These are phyloP conservation scores for Talinum fruticosum DNA, from an alignment of 148 eudicot genomes.

Conservation along the genomic window DNA sequence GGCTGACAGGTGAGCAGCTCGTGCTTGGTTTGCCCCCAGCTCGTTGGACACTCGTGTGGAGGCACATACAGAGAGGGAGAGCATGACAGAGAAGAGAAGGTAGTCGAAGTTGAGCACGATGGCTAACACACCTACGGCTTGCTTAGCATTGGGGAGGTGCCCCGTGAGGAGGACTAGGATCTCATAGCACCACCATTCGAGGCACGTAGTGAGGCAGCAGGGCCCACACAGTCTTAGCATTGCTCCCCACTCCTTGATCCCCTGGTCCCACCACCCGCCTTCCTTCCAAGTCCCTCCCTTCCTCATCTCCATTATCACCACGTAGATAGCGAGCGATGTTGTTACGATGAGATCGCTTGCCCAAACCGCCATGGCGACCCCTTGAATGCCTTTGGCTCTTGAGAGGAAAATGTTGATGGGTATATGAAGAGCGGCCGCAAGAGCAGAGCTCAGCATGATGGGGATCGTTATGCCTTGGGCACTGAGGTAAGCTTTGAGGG, in stretches of 20 bases:
- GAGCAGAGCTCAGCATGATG: slow-evolving; percentile 53
- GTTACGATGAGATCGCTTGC: slow-evolving; percentile 49
- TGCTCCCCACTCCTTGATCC: slow-evolving; percentile 47
- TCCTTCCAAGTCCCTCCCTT: slow-evolving; percentile 56
- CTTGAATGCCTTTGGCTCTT: slow-evolving; percentile 55
- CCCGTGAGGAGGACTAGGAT: slow-evolving; percentile 65
- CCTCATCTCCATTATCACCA: slow-evolving; percentile 37
- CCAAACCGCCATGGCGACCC: slow-evolving; percentile 78
- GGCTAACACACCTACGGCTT: slow-evolving; percentile 59
- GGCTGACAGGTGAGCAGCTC: slow-evolving; percentile 47
- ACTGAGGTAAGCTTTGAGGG: slow-evolving; percentile 74
- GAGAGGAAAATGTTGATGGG: slow-evolving; percentile 58
- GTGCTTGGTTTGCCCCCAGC: slow-evolving; percentile 59
- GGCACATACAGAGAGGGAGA: slow-evolving; percentile 62
- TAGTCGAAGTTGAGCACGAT: slow-evolving; percentile 84
- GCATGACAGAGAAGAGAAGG: slow-evolving; percentile 67
- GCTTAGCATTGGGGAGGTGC: slow-evolving; percentile 50
- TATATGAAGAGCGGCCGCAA: slow-evolving; percentile 55
- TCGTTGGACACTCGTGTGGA: slow-evolving; percentile 79
- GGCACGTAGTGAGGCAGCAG: slow-evolving; percentile 77
- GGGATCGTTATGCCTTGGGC: slow-evolving; percentile 65
- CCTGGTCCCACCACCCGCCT: slow-evolving; percentile 78
- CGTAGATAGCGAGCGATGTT: slow-evolving; percentile 30
- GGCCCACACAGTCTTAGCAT: slow-evolving; percentile 56
- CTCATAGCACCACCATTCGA: slow-evolving; percentile 94